phyloP scores from a whole-genome alignment of 1,284 basidiomycete species.

The Pseudozyma hubeiensis region DNA sequence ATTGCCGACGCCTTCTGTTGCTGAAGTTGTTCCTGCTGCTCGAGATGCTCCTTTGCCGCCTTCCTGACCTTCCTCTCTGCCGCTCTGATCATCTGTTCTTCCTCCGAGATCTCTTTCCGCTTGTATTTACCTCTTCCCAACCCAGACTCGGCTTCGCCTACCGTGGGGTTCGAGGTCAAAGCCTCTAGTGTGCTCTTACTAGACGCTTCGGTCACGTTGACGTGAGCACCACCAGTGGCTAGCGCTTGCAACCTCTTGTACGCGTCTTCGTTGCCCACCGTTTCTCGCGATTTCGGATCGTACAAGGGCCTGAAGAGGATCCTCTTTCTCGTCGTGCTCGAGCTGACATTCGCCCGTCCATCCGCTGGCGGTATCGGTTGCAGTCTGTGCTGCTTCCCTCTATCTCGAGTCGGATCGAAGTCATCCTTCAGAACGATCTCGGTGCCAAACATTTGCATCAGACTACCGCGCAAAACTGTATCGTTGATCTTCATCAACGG shows the following conservation, averaged over 20 bases:
- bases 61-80: constrained; percentile 29
- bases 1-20: neutral
- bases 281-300: constrained; percentile 25
- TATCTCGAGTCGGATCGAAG: constrained; percentile 21
- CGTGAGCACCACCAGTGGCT: neutral
- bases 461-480: constrained; percentile 24
- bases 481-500: constrained; percentile 45
- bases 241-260: constrained; percentile 8
- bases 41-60: constrained; percentile 14
- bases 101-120: constrained; percentile 12
- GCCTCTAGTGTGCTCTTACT: no score
- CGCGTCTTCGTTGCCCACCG: neutral
- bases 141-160: neutral
- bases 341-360: neutral
- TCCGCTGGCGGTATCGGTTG: constrained; percentile 17
- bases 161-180: no score
- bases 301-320: constrained; percentile 37
- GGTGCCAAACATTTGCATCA: constrained; percentile 27
- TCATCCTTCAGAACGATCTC: constrained; percentile 40
- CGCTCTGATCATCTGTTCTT: constrained; percentile 23
- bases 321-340: constrained; percentile 13
- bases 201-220: neutral
- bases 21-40: constrained; percentile 10
- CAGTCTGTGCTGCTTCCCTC: constrained; percentile 20
- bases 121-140: constrained; percentile 22